These are phyloP conservation scores for Cyberlindnera japonica DNA, from an alignment of 805 yeast genomes.

Conservation along the genomic window DNA sequence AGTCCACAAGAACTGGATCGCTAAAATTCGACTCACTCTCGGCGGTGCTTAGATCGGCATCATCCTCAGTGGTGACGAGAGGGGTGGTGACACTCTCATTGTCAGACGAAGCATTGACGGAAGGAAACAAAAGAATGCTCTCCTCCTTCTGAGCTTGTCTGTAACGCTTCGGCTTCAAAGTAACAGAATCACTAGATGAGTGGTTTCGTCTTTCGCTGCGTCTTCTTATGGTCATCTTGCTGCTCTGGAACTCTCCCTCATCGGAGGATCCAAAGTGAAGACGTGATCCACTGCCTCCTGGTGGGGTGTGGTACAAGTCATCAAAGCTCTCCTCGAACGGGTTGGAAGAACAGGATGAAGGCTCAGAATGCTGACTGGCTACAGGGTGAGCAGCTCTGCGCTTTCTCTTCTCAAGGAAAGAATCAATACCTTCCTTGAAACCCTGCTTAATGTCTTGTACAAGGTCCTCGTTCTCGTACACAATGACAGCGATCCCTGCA, in stretches of 20 bases:
- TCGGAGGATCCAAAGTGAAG: background rate
- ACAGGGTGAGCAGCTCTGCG: constrained; percentile 1
- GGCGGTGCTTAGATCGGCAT: constrained; percentile 1
- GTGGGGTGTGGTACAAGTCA: constrained; percentile 8
- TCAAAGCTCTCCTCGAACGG: constrained; percentile 4
- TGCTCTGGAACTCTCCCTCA: background rate
- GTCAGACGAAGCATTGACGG: background rate
- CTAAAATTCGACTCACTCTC: constrained; percentile 9
- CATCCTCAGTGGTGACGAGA: constrained; percentile 1
- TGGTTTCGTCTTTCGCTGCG: background rate
- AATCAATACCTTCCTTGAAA: constrained; percentile 5
- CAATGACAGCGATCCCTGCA: constrained; percentile 7
- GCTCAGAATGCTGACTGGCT: background rate
- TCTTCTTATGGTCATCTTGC: background rate
- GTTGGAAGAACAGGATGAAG: background rate
- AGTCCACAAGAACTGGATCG: constrained; percentile 9
- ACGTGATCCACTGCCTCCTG: too few relatives aligned
- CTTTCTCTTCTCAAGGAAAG: constrained; percentile 4
- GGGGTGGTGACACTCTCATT: constrained; percentile 2
- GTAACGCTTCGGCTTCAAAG: constrained; percentile 2
- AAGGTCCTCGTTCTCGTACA: constrained; percentile 11
- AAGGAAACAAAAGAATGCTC: constrained; percentile 2
- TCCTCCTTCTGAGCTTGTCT: background rate
- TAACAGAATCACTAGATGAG: background rate
- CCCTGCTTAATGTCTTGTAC: constrained; percentile 9